Evolutionary conservation across 495 filamentous ascomycete genomes (phyloP).

Genomic region (Trichoderma erinaceum): DNA sequence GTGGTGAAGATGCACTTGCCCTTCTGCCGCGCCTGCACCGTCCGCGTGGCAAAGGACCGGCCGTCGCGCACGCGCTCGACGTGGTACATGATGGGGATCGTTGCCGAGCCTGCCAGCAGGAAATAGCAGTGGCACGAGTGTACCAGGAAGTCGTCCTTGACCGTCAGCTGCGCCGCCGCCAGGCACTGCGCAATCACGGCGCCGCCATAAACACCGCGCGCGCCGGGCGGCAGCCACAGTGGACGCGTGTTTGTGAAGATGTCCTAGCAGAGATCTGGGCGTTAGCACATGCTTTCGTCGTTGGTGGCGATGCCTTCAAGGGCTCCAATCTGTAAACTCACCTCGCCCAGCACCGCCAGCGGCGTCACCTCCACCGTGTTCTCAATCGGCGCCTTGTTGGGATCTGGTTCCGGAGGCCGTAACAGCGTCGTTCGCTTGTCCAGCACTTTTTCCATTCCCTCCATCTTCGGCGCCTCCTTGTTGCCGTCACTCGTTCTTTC

Average conservation of each 20-base stretch:
- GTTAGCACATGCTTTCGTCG: constrained; percentile 7
- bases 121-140: constrained; percentile 99
- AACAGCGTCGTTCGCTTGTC: constrained; percentile 56
- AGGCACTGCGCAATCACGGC: constrained; percentile 89
- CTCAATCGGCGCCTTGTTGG: constrained; percentile 74
- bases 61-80: constrained; percentile 90
- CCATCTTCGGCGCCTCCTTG: neutral
- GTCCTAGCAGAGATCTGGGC: constrained; percentile 44
- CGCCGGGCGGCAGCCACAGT: constrained; percentile 84
- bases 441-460: neutral
- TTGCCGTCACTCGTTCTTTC: neutral
- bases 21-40: constrained; percentile 84
- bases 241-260: constrained; percentile 90
- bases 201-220: constrained; percentile 89
- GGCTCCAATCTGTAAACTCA: constrained; percentile 32
- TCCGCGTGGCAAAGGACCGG: constrained; percentile 86
- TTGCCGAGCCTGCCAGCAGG: constrained; percentile 77
- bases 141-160: constrained; percentile 69
- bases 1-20: constrained; percentile 93
- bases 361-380: constrained; percentile 80
- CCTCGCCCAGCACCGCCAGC: constrained; percentile 71
- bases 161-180: constrained; percentile 78
- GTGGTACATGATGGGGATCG: constrained; percentile 81
- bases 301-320: constrained; percentile 14
- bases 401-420: constrained; percentile 63